Conservation (phyloP, 768 basidiomycete species). For the Tephrocybe sp. region DNA sequence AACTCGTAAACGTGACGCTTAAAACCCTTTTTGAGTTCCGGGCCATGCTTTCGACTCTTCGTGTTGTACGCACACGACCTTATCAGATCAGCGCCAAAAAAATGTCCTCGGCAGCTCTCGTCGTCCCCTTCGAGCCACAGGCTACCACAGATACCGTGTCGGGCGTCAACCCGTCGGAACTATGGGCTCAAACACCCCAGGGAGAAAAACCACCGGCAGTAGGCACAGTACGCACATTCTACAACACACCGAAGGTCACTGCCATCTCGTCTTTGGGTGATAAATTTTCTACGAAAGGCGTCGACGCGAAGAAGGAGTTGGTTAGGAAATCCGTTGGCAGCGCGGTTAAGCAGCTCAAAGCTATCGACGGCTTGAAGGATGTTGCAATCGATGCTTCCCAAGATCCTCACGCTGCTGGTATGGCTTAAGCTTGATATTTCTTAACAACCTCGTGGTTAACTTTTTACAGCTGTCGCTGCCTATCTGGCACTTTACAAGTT, state of each 20-base stretch:
- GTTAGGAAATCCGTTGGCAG: conserved; percentile 70
- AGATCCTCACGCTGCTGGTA: conserved; percentile 80
- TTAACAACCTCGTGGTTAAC: neutral
- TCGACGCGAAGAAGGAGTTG: conserved; percentile 53
- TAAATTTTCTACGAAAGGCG: conserved; percentile 43
- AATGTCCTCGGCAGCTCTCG: conserved; percentile 54
- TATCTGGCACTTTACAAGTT: conserved; percentile 76
- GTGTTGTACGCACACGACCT: conserved; percentile 16
- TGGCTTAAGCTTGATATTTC: conserved; percentile 11
- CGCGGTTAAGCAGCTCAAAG: conserved; percentile 67
- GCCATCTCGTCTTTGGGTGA: conserved; percentile 60
- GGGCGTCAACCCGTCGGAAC: conserved; percentile 40
- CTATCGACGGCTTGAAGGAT: conserved; percentile 57
- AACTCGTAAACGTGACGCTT: neutral
- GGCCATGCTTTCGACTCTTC: conserved; percentile 16
- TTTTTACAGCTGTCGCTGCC: conserved; percentile 64
- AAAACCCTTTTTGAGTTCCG: conserved; percentile 2
- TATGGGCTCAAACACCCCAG: conserved; percentile 53
- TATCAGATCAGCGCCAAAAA: conserved; percentile 25
- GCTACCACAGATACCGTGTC: conserved; percentile 26
- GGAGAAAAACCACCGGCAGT: conserved; percentile 53
- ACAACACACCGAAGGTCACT: conserved; percentile 52
- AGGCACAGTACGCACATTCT: conserved; percentile 66
- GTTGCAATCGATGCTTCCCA: conserved; percentile 59
- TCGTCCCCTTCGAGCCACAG: conserved; percentile 57